A percentile compares a stretch with the other conserved stretches of the same genome.
phyloP scores from a whole-genome alignment of 2,329 filamentous ascomycete species.

The Karstenula rhodostoma region DNA sequence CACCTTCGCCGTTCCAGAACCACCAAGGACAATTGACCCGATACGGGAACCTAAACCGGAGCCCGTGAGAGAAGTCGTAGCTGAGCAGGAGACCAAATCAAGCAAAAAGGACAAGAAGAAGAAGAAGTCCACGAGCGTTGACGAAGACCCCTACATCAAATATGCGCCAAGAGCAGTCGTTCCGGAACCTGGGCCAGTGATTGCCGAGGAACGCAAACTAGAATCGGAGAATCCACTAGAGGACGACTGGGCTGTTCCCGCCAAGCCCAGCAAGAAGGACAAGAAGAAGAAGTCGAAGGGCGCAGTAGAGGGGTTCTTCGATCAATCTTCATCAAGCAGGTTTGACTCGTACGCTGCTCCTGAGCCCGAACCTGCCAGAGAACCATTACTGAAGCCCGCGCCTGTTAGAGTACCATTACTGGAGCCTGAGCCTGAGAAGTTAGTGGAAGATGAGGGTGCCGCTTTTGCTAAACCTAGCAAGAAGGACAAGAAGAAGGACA shows the following conservation, averaged over 20 bases:
- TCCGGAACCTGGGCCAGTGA: conserved; percentile 6
- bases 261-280: conserved; percentile 18
- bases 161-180: neutral
- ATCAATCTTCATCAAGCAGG: conserved; percentile 25
- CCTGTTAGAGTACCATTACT: no score
- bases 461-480: conserved; percentile 43
- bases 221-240: neutral
- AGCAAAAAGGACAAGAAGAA: conserved; percentile 16
- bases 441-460: neutral
- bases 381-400: conserved; percentile 16
- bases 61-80: neutral
- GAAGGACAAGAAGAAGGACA: conserved; percentile 49
- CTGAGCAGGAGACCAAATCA: conserved; percentile 13
- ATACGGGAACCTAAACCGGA: neutral
- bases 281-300: conserved; percentile 32
- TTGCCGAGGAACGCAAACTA: neutral
- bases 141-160: neutral
- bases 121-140: conserved; percentile 16
- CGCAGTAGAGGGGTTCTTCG: conserved; percentile 33
- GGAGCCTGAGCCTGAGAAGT: conserved; percentile 18
- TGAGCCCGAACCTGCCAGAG: conserved; percentile 9
- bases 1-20: neutral
- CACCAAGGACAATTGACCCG: neutral
- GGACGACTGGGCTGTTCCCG: conserved; percentile 18
- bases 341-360: conserved; percentile 18